Percentiles rank a stretch among this genome's conserved stretches.
Evolutionary conservation across 148 eudicot species (phyloP).

Genomic region (Vaccinium corymbosum): DNA sequence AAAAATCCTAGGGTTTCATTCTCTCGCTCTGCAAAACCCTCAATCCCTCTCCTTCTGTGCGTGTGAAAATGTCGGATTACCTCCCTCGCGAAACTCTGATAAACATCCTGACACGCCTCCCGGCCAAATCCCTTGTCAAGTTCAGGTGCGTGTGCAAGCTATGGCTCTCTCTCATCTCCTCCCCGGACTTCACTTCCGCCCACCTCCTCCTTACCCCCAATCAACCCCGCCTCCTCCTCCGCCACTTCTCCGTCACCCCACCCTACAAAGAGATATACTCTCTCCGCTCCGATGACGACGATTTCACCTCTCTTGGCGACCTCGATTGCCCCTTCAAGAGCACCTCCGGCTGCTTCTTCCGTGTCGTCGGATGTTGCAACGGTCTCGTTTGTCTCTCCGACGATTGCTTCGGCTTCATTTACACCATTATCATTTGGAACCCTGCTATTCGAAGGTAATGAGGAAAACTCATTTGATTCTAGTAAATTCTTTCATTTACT

Average conservation of each 20-base stretch:
- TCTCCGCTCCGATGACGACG: neutral
- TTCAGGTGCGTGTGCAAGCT: neutral
- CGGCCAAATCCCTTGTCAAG: neutral
- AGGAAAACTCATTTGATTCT: neutral
- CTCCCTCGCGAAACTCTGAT: neutral
- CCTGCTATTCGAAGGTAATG: neutral
- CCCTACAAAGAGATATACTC: neutral
- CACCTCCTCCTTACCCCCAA: neutral
- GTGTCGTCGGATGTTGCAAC: neutral
- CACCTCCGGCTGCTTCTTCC: neutral
- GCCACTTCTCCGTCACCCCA: neutral
- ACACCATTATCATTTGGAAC: neutral
- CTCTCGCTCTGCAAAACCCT: neutral
- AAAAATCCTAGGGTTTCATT: no score
- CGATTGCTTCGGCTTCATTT: neutral
- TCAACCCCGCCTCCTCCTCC: neutral
- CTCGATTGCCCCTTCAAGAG: neutral
- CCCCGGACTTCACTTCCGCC: neutral
- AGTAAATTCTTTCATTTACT: no score
- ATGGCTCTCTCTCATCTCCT: neutral
- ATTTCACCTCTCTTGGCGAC: neutral
- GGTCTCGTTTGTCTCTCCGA: slow-evolving; percentile 10
- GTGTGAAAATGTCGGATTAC: neutral
- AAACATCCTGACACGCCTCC: neutral
- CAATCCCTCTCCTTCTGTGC: neutral